Conservation (phyloP, 2,329 filamentous ascomycete genomes). For the Colletotrichum plurivorum region DNA sequence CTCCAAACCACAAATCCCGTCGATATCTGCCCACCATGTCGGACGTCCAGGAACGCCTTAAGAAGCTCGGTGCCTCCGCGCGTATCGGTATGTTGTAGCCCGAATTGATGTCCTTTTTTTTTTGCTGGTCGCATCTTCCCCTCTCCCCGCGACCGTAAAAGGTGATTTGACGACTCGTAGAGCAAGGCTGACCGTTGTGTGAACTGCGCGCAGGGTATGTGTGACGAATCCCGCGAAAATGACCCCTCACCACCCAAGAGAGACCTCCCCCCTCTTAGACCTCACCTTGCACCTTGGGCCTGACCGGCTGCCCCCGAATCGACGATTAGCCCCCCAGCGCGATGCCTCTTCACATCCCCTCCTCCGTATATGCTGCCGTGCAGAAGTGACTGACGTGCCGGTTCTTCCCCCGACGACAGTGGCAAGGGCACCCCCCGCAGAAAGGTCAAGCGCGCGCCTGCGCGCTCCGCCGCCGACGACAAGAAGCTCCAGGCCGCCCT, state of each 20-base stretch:
- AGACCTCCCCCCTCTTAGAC: neutral
- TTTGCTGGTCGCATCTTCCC: no score
- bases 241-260: slow-evolving; percentile 30
- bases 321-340: neutral
- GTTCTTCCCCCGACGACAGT: slow-evolving; percentile 56
- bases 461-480: slow-evolving; percentile 94
- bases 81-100: slow-evolving; percentile 76
- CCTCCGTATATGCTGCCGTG: slow-evolving; percentile 11
- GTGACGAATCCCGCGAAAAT: slow-evolving; percentile 37
- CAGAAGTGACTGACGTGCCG: slow-evolving; percentile 48
- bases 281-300: slow-evolving; percentile 1
- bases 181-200: slow-evolving; percentile 36
- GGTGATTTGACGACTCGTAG: slow-evolving; percentile 18
- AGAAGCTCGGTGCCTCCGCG: slow-evolving; percentile 69
- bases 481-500: slow-evolving; percentile 98
- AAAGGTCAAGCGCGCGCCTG: slow-evolving; percentile 98
- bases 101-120: neutral
- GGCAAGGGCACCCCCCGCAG: slow-evolving; percentile 98
- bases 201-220: slow-evolving; percentile 53
- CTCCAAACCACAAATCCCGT: slow-evolving; percentile 21
- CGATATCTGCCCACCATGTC: slow-evolving; percentile 59
- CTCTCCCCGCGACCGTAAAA: neutral
- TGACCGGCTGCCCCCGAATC: neutral
- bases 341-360: neutral
- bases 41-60: slow-evolving; percentile 71